Evolutionary conservation across 129 eudicot species (phyloP), one percentile per base, ranked within the genome.

Genomic region (Artemisia tridentata): DNA sequence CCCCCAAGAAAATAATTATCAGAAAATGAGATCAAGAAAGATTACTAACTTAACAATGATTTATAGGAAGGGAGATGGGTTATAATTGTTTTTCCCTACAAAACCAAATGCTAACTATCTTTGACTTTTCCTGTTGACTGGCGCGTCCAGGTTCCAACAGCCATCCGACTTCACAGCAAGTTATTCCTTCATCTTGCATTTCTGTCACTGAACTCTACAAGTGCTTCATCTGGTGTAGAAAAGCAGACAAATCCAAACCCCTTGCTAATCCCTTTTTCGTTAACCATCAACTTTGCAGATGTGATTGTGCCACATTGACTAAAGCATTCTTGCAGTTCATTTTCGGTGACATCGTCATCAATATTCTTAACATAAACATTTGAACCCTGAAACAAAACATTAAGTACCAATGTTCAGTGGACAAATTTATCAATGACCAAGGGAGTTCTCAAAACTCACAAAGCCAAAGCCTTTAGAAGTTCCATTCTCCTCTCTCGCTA

Each of bases 161-260:
- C 96, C 99, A 93, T 53, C 99, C 99, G 34, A 84, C 96, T 81
- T 90, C 93, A 60, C 81, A 88, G 78, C 79, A 84, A 56, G 75
- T 82, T 25, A 43, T 54, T 70, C 78, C 95, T 4, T 86, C 95
- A 53, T 80, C 71, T 59, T 27, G 31, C 31, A 18, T 67, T 67
- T 74, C 83, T 45, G 67, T 83, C n/a, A 84, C 50, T 10, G 91
- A 90, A 72, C 87, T 87, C 99, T 97, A 93, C 51, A 93, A 80
- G 52, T 47, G 98, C 98, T 73, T 89, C 98, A 55, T 85, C 92
- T 10, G 90, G 85, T 7, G 86, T 71, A 59, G 96, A 84, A 84
- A 86, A 92, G 84, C 96, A 86, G 20, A 92, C 95, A 86, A 92
- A 89, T 60, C 96, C 98, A 72, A 86, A 92, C 8, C 98, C 98